Conservation (phyloP, 441 rosid genomes). For the Populus hybrid region DNA sequence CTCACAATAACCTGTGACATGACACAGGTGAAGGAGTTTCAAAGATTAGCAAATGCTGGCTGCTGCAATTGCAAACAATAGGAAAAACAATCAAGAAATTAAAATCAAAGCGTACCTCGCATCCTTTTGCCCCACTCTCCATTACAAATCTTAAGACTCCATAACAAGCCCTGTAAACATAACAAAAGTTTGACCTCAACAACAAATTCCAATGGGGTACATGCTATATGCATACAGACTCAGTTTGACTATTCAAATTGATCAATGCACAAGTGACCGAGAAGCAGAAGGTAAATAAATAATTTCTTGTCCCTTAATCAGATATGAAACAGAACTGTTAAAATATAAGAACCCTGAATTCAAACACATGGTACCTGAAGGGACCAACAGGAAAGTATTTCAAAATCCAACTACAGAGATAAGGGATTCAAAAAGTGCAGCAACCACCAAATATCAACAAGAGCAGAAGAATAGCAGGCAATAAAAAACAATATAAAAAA, state of each 20-base stretch:
- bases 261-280: not conserved
- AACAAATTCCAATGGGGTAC: not conserved
- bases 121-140: conserved; percentile 80
- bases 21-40: not conserved
- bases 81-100: not conserved
- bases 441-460: not conserved
- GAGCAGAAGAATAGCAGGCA: not conserved
- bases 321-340: not conserved
- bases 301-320: not conserved
- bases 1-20: conserved; percentile 26
- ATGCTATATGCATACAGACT: not conserved
- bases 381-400: not conserved
- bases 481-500: no score
- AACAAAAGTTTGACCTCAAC: not conserved
- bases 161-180: conserved; percentile 51
- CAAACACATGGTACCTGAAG: not conserved
- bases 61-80: not conserved
- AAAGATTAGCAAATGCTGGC: not conserved
- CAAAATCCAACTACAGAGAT: not conserved
- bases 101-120: conserved; percentile 44
- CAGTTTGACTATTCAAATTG: not conserved
- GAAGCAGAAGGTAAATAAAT: not conserved
- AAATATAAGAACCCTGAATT: not conserved
- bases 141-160: conserved; percentile 68
- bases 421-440: not conserved